Base-by-base conservation (phyloP, 768 basidiomycete species). In the Coprinopsis cinerea region DNA sequence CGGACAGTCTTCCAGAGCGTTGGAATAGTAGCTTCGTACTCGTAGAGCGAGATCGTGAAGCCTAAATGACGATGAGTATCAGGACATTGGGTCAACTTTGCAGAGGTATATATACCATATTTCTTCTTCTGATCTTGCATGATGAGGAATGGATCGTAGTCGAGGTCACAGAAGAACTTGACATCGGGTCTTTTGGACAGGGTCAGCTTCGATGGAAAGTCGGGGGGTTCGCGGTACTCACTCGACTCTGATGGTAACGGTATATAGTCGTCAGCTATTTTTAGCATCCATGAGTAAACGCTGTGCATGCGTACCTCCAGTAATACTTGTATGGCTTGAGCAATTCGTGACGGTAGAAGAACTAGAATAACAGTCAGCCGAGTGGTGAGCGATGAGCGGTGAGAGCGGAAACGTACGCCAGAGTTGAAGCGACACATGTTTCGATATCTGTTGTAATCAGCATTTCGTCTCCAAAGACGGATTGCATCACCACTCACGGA, bases 401-500 rank as follows among this genome's bases (percentile, higher is more conserved):
- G 32, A 13, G 44, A 35, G 2, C 30, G 24, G 25, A 30, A n/a
- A 72, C 82, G 58, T 68, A 93, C 90, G 27, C 92, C 93, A 46
- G 90, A 92, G 68, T 96, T 93, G 70, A 82, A 98, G 15, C 95
- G 82, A 65, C 95, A 97, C 95, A 98, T 98, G 58, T 96, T 94
- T 48, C 95, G 86, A 59, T 97, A 95, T 27, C 74, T 76, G 51
- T 44, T 9, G n/a, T n/a, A 3, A 20, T 47, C 3, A 3, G 20
- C 48, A 35, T 28, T 37, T 24, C 53, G 44, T 4, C 34, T 9
- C 36, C 6, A 17, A 18, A 22, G 13, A 17, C 17, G 20, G 30
- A 37, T 24, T 28, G 25, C 40, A 22, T 41, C 53, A 41, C 44
- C 18, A 75, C 83, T 53, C 65, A 88, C 85, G 88, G 77, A 17